phyloP scores from a whole-genome alignment of 306 rosid genomes.

The Vicia faba region DNA sequence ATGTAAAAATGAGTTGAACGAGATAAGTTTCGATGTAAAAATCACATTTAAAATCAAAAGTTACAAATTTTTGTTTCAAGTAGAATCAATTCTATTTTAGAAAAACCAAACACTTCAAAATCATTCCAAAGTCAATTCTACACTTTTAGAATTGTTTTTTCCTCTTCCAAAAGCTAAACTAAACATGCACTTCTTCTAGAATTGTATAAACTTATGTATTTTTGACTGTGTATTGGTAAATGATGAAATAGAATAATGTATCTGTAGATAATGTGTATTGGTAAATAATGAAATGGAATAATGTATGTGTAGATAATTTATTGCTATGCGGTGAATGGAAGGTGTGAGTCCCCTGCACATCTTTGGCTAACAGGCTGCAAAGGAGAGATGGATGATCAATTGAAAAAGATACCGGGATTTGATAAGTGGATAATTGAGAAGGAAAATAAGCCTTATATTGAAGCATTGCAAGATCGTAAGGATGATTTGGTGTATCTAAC shows the following conservation, averaged over 20 bases:
- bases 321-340: slow-evolving; percentile 84
- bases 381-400: slow-evolving; percentile 70
- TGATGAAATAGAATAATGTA: neutral
- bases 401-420: slow-evolving; percentile 74
- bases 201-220: neutral
- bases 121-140: too few relatives aligned
- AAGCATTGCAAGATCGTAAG: slow-evolving; percentile 68
- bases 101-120: too few relatives aligned
- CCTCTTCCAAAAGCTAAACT: too few relatives aligned
- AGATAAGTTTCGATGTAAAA: too few relatives aligned
- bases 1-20: too few relatives aligned
- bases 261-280: slow-evolving; percentile 61
- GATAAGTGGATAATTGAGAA: slow-evolving; percentile 82
- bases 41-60: too few relatives aligned
- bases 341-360: slow-evolving; percentile 68
- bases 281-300: neutral
- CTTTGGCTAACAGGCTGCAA: slow-evolving; percentile 89
- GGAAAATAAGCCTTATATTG: slow-evolving; percentile 69
- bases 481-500: slow-evolving; percentile 80
- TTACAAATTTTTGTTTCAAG: too few relatives aligned
- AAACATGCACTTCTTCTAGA: too few relatives aligned
- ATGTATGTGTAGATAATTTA: slow-evolving; percentile 71
- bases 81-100: too few relatives aligned
- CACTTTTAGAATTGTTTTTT: too few relatives aligned
- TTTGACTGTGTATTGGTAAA: neutral